phyloP scores from a whole-genome alignment of 257 asterid genomes.

The Nicotiana knightiana region DNA sequence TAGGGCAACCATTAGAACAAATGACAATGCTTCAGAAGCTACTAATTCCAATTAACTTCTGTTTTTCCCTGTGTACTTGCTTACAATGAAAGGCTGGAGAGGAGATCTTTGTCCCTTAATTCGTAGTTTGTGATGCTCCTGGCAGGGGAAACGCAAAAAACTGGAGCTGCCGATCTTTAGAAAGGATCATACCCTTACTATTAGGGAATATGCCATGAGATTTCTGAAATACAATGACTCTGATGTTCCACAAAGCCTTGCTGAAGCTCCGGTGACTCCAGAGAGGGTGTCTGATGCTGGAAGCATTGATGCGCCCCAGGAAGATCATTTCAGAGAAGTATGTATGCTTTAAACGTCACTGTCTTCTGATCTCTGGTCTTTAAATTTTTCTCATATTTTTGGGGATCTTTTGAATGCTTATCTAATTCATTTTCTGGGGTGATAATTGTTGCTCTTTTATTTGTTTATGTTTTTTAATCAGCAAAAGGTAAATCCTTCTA shows the following conservation, averaged over 20 bases:
- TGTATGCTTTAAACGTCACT: constrained; percentile 1
- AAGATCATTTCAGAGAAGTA: constrained; percentile 64
- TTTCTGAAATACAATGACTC: constrained; percentile 45
- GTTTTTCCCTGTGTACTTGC: background rate
- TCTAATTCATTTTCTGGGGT: background rate
- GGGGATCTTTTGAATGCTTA: background rate
- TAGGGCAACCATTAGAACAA: background rate
- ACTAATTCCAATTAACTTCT: background rate
- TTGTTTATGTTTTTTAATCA: background rate
- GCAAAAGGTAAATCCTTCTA: constrained; percentile 1
- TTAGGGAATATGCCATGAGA: constrained; percentile 64
- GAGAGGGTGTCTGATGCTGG: constrained; percentile 55
- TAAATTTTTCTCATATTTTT: background rate
- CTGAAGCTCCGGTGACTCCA: constrained; percentile 61
- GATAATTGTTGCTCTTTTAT: constrained; percentile 8
- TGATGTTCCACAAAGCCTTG: constrained; percentile 27
- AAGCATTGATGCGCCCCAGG: constrained; percentile 45
- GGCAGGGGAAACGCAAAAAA: constrained; percentile 51
- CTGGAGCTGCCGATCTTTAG: constrained; percentile 39
- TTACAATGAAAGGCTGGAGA: background rate
- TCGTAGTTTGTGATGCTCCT: constrained; percentile 14
- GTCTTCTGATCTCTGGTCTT: constrained; percentile 15
- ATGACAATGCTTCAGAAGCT: background rate
- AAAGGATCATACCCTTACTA: constrained; percentile 39
- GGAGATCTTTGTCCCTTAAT: background rate